Evolutionary conservation across 179 eudicot species (phyloP).

Genomic region (Drosera spatulata): DNA sequence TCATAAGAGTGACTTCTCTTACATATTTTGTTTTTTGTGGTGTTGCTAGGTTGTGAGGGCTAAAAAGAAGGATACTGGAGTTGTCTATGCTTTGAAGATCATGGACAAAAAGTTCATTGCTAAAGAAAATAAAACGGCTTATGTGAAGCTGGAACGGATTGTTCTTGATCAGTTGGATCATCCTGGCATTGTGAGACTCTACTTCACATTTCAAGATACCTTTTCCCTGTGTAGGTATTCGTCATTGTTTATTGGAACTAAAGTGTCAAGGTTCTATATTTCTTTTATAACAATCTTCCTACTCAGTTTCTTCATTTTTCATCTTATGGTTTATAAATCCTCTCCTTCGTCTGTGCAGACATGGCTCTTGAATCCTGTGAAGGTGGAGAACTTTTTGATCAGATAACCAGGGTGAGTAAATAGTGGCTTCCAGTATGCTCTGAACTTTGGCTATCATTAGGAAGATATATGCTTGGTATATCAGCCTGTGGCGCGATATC

Average conservation of each 20-base stretch:
- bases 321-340: background rate
- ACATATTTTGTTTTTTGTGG: background rate
- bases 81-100: no score
- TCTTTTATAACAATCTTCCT: background rate
- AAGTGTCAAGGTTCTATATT: background rate
- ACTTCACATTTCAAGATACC: constrained; percentile 88
- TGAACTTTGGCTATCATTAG: background rate
- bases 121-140: constrained; percentile 94
- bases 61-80: constrained; percentile 18
- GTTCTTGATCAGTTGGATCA: constrained; percentile 82
- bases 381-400: constrained; percentile 98
- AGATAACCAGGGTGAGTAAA: constrained; percentile 80
- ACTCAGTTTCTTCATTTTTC: background rate
- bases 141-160: constrained; percentile 90
- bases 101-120: constrained; percentile 26
- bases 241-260: background rate
- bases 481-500: no score
- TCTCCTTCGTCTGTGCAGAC: constrained; percentile 42
- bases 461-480: background rate
- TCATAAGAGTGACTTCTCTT: no score
- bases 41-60: constrained; percentile 75
- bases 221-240: constrained; percentile 75
- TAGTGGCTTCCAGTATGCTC: background rate
- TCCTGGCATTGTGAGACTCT: constrained; percentile 19
- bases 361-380: constrained; percentile 99